Percentiles rank a stretch among this genome's conserved stretches.
phyloP scores from a whole-genome alignment of 192 early-diverging fungal genomes.

The Entomortierella parvispora region DNA sequence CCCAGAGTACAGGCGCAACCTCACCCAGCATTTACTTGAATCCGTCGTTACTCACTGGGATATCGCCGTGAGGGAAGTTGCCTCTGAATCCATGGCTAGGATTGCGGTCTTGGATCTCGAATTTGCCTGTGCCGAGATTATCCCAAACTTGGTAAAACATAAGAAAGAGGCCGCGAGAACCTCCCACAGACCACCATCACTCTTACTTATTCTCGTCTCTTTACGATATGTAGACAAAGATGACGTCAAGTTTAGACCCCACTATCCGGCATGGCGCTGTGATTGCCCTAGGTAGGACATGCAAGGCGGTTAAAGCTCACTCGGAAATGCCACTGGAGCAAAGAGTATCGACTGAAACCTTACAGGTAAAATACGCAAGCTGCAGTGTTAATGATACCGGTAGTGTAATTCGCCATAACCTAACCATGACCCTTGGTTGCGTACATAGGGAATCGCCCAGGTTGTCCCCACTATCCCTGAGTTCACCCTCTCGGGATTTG shows the following conservation, averaged over 20 bases:
- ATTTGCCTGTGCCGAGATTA: constrained; percentile 59
- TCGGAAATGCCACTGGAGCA: constrained; percentile 20
- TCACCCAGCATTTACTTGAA: constrained; percentile 77
- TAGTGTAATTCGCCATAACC: no score
- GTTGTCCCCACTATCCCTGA: constrained; percentile 54
- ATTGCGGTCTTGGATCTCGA: constrained; percentile 70
- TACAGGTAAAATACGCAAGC: no score
- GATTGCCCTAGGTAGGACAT: constrained; percentile 33
- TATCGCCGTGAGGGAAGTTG: constrained; percentile 77
- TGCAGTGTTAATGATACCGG: no score
- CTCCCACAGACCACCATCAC: no score
- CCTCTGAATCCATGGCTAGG: constrained; percentile 74
- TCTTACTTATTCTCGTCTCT: background rate
- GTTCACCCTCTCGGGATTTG: constrained; percentile 63
- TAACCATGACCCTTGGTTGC: no score
- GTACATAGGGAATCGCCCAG: constrained; percentile 39
- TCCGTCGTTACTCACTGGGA: constrained; percentile 90
- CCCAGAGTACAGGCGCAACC: constrained; percentile 75
- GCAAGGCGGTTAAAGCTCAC: constrained; percentile 28
- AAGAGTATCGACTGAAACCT: constrained; percentile 6
- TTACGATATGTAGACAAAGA: constrained; percentile 12
- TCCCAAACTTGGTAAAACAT: constrained; percentile 73
- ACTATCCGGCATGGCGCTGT: constrained; percentile 44
- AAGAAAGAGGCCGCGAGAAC: no score
- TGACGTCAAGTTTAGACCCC: constrained; percentile 32